Base-by-base conservation (phyloP, 768 basidiomycete genomes). In the Pleurotus sapidus region DNA sequence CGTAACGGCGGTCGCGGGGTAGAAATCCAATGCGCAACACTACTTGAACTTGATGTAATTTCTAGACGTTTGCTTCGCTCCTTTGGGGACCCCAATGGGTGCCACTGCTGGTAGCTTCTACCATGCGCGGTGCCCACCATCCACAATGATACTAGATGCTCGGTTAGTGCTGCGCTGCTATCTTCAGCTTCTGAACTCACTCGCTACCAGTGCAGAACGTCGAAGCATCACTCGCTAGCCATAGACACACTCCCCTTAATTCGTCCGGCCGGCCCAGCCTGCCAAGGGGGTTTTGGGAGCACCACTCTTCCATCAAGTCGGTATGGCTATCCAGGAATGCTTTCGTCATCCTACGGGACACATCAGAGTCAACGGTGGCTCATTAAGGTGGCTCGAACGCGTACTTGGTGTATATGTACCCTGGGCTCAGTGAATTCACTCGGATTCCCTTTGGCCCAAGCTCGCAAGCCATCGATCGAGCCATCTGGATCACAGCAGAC, bases 401-500 rank as follows among this genome's bases (percentile, higher is more conserved):
- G 59, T 42, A 85, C 85, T 75, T 75, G 1, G 87, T 89, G 63
- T 85, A 85, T 34, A 89, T 86, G 61, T 87, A 82, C 20, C 89
- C 89, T 0, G 88, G 89, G 50, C 86, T 88, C 57, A 91, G 72
- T 3, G 81, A 73, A 66, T 91, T 91, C 59, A 89, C 88, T 3
- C 89, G 77, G 49, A 91, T 90, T 2, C 74, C 70, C 62, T 84
- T 74, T n/a, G 69, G 70, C 3, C 87, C 88, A 1, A 91, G 78
- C 63, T 91, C 89, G 65, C 86, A 88, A 2, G 88, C 89, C 81
- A 91, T 81, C 61, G 84, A 87, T 38, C 89, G 83, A 3, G 75
- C 82, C 85, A 89, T 88, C 71, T 91, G 89, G 34, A 89, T 60
- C n/a, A 91, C 85, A n/a, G 86, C 89, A 1, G 85, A 77, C 71